Evolutionary conservation across 78 protist genomes (phyloP).

Genomic region (Dictyostelium capitatum): DNA sequence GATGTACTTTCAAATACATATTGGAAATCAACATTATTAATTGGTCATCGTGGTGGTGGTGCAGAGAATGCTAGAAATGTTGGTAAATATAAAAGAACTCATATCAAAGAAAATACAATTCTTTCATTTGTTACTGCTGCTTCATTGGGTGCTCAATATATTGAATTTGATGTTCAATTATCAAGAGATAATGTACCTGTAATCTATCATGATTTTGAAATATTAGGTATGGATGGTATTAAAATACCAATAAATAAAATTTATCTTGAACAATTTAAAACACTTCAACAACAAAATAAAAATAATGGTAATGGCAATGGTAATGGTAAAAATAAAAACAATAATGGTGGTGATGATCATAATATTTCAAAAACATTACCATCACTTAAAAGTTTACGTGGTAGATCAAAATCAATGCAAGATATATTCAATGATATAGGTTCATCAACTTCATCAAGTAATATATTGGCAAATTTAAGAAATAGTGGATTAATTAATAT

Average conservation of each 20-base stretch:
- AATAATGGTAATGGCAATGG: neutral
- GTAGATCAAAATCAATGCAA: constrained; percentile 38
- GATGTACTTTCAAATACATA: constrained; percentile 45
- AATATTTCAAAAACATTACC: neutral
- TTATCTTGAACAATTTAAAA: constrained; percentile 15
- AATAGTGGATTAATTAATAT: neutral
- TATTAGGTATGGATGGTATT: neutral
- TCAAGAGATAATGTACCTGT: constrained; percentile 80
- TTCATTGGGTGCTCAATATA: constrained; percentile 81
- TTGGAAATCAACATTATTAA: constrained; percentile 64
- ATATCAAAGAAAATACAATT: constrained; percentile 88
- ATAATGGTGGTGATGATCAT: neutral
- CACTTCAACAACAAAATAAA: neutral
- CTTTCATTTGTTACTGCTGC: constrained; percentile 87
- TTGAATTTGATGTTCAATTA: constrained; percentile 89
- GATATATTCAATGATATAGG: constrained; percentile 24
- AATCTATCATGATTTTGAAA: constrained; percentile 86
- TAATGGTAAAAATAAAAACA: neutral
- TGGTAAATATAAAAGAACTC: constrained; percentile 74
- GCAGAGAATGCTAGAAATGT: constrained; percentile 75
- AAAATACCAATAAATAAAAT: constrained; percentile 64
- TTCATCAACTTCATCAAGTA: neutral
- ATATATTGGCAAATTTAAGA: constrained; percentile 8
- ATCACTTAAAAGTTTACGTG: constrained; percentile 1
- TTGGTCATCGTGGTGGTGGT: constrained; percentile 85